These are phyloP conservation scores for Sequoiadendron giganteum DNA, from an alignment of 75 land plant species.

Conservation along the genomic window DNA sequence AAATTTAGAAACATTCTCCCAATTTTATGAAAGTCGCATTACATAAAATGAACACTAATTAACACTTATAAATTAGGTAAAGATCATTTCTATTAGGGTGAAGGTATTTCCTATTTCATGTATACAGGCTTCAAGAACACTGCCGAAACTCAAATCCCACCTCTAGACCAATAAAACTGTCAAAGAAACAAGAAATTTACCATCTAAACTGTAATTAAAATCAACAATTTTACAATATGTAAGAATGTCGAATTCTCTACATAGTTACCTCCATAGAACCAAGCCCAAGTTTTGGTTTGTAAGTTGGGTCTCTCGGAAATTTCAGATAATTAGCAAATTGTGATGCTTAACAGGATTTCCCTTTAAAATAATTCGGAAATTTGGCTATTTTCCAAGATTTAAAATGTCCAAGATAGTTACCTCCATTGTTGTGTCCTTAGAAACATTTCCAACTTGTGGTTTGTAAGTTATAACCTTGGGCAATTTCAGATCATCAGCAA, in stretches of 20 bases:
- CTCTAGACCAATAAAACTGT: neutral
- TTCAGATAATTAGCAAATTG: slow-evolving; percentile 57
- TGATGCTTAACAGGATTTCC: slow-evolving; percentile 69
- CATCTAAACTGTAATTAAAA: neutral
- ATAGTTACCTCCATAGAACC: slow-evolving; percentile 29
- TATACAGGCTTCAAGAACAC: neutral
- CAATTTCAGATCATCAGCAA: slow-evolving; percentile 60
- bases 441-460: slow-evolving; percentile 46
- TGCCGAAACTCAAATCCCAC: neutral
- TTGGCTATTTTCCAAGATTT: slow-evolving; percentile 51
- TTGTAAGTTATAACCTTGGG: slow-evolving; percentile 47
- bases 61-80: neutral
- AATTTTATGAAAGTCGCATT: neutral
- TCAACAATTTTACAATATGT: neutral
- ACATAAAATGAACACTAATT: neutral
- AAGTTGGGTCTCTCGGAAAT: slow-evolving; percentile 35
- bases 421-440: slow-evolving; percentile 12
- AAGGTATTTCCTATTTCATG: neutral
- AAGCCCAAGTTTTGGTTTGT: slow-evolving; percentile 58
- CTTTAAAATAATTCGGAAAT: slow-evolving; percentile 63
- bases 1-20: neutral
- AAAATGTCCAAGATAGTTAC: slow-evolving; percentile 24
- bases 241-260: neutral
- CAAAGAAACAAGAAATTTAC: neutral
- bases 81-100: neutral